Base-by-base conservation (phyloP, 768 basidiomycete species). In the Boletus rubroflammeus region DNA sequence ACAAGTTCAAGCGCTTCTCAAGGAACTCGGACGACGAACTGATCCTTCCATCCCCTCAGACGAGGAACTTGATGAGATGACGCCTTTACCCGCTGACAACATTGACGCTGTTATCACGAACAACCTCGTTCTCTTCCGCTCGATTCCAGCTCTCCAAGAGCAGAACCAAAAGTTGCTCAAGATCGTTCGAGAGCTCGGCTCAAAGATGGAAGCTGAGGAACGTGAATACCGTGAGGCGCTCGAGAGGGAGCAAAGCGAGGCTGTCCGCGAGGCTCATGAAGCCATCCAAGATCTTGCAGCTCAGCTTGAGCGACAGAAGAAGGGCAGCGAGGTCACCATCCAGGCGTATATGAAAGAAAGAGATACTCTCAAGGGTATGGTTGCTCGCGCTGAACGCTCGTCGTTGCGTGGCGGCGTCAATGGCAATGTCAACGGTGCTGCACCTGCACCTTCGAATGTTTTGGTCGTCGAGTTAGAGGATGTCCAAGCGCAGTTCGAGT, bases 121-220 rank as follows among this genome's bases (percentile, higher is more conserved):
- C 63, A 81, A 93, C 62, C 82, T 98, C 19, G 89, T 98, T 25
- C 79, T 90, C 32, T 98, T 93, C 83, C 79, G 79, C 41, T 88
- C 85, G 0, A 81, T 98, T 49, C 78, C 81, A 14, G 76, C 80
- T 13, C 74, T 99, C n/a, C 94, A 98, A 64, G 81, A 85, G 39
- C 94, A 96, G 73, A 98, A 98, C 67, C 88, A 91, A 75, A 89
- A 88, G 61, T 73, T 98, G 23, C 76, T 98, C 44, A 85, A 81
- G 69, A 84, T 96, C 59, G 85, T 88, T 13, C 79, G 95, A 17
- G 88, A 90, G 51, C 77, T 98, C 36, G 93, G 89, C 6, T 72
- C 78, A 35, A 87, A 89, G 75, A 81, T 98, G 79, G 97, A 98
- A 72, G 76, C 76, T 6, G 88, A 90, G 61, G 93, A 96, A 71